Conservation (phyloP, 176 grass and related monocot genomes). For the Avena atlantica region DNA sequence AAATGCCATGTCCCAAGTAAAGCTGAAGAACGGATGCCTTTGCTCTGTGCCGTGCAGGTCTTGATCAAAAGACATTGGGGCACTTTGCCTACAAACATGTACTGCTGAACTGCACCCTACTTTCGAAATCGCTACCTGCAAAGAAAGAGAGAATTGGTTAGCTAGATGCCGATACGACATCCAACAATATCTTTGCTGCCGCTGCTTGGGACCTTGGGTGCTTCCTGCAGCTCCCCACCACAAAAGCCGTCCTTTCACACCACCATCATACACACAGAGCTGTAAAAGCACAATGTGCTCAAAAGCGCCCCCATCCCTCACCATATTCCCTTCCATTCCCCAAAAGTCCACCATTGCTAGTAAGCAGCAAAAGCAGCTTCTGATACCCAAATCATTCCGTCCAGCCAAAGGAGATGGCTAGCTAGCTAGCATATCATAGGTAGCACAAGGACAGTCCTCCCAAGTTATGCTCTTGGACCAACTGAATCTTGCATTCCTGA, state of each 20-base stretch:
- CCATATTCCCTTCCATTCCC: slow-evolving; percentile 35
- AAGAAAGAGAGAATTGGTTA: background rate
- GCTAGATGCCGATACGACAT: slow-evolving; percentile 46
- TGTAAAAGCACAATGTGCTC: slow-evolving; percentile 52
- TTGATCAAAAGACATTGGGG: too few species aligned
- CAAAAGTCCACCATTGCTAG: slow-evolving; percentile 51
- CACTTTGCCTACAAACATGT: slow-evolving; percentile 16
- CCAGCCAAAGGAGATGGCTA: slow-evolving; percentile 1
- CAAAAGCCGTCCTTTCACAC: slow-evolving; percentile 49
- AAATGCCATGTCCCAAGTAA: background rate
- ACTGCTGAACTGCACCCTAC: slow-evolving; percentile 27
- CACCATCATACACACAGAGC: slow-evolving; percentile 48
- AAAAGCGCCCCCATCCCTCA: slow-evolving; percentile 39
- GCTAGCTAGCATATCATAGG: background rate
- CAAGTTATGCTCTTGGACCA: slow-evolving; percentile 44
- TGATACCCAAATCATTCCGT: slow-evolving; percentile 65
- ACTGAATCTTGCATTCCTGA: slow-evolving; percentile 30
- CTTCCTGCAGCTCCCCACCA: slow-evolving; percentile 62
- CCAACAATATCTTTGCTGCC: slow-evolving; percentile 44
- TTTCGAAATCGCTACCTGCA: background rate
- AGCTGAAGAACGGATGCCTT: slow-evolving; percentile 2
- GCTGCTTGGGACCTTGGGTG: slow-evolving; percentile 19
- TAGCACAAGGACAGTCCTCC: slow-evolving; percentile 26
- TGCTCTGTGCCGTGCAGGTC: background rate
- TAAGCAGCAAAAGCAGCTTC: slow-evolving; percentile 24